A percentile compares a stretch with the other conserved stretches of the same genome.
Evolutionary conservation across 2,329 filamentous ascomycete genomes (phyloP).

Genomic region (Exophiala alcalophila): DNA sequence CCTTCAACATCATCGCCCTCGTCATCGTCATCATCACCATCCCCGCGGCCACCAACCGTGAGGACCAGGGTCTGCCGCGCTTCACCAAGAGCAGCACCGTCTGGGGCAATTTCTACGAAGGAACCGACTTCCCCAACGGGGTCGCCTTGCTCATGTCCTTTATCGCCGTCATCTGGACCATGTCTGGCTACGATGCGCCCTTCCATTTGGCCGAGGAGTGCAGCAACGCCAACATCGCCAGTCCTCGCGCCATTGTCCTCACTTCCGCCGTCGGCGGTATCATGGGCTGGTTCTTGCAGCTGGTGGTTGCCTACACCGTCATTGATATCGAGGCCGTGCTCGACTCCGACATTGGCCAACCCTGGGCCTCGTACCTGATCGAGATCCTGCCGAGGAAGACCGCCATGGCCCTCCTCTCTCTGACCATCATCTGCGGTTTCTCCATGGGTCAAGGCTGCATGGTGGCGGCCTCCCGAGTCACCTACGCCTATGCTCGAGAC

Average conservation of each 20-base stretch:
- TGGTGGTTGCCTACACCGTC: slow-evolving; percentile 70
- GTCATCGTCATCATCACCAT: slow-evolving; percentile 67
- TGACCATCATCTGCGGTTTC: slow-evolving; percentile 68
- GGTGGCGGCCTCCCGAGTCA: slow-evolving; percentile 63
- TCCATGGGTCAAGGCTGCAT: slow-evolving; percentile 72
- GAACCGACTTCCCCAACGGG: slow-evolving; percentile 65
- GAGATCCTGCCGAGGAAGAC: slow-evolving; percentile 61
- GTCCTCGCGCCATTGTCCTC: slow-evolving; percentile 68
- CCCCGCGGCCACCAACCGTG: slow-evolving; percentile 55
- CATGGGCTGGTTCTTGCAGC: slow-evolving; percentile 70
- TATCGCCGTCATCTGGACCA: slow-evolving; percentile 67
- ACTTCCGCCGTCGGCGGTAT: slow-evolving; percentile 65
- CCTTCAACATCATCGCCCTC: slow-evolving; percentile 67
- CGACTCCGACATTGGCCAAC: slow-evolving; percentile 62
- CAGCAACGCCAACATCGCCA: slow-evolving; percentile 67
- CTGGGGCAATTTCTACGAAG: slow-evolving; percentile 64
- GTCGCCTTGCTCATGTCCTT: slow-evolving; percentile 70
- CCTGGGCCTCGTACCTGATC: slow-evolving; percentile 67
- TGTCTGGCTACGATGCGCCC: slow-evolving; percentile 64
- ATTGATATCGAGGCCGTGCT: slow-evolving; percentile 60
- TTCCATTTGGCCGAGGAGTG: slow-evolving; percentile 76
- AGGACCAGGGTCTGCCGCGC: slow-evolving; percentile 53
- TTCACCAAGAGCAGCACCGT: slow-evolving; percentile 59
- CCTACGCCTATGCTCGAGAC: slow-evolving; percentile 70
- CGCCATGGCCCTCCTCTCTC: slow-evolving; percentile 59